Evolutionary conservation across 257 asterid species (phyloP).

Genomic region (Ajuga chamaepitys): DNA sequence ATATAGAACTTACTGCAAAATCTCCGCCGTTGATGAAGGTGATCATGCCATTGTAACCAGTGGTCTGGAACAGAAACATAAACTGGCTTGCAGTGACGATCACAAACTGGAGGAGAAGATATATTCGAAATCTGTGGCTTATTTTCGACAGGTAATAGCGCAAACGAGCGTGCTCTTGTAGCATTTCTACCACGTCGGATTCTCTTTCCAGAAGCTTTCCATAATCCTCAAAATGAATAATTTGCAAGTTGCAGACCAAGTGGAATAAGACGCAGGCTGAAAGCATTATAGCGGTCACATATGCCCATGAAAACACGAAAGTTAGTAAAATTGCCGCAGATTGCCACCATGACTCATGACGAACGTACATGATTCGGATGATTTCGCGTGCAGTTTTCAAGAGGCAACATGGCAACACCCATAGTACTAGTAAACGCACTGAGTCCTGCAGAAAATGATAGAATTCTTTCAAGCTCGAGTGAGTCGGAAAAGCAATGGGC

Average conservation of each 20-base stretch:
- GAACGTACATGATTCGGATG: conserved; percentile 47
- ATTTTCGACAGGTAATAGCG: conserved; percentile 67
- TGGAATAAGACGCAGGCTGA: conserved; percentile 58
- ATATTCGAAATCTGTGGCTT: conserved; percentile 85
- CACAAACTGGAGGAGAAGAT: conserved; percentile 62
- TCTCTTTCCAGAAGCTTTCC: conserved; percentile 74
- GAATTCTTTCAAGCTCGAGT: not conserved
- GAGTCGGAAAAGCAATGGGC: not conserved
- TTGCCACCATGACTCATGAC: conserved; percentile 59
- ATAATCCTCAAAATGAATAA: conserved; percentile 73
- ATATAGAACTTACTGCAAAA: conserved; percentile 69
- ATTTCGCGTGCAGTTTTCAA: conserved; percentile 64
- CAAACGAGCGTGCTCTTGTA: conserved; percentile 70
- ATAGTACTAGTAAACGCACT: conserved; percentile 41
- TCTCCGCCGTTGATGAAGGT: conserved; percentile 76
- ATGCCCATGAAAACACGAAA: conserved; percentile 60
- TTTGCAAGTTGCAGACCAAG: conserved; percentile 72
- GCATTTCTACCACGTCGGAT: conserved; percentile 37
- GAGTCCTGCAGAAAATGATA: conserved; percentile 47
- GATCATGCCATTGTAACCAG: conserved; percentile 50
- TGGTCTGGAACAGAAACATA: conserved; percentile 59
- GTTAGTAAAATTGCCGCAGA: conserved; percentile 45
- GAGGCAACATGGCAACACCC: conserved; percentile 59
- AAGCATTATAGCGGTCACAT: conserved; percentile 39
- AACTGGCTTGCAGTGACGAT: conserved; percentile 69